Evolutionary conservation across 768 basidiomycete species (phyloP).

Genomic region (Russula abietina): DNA sequence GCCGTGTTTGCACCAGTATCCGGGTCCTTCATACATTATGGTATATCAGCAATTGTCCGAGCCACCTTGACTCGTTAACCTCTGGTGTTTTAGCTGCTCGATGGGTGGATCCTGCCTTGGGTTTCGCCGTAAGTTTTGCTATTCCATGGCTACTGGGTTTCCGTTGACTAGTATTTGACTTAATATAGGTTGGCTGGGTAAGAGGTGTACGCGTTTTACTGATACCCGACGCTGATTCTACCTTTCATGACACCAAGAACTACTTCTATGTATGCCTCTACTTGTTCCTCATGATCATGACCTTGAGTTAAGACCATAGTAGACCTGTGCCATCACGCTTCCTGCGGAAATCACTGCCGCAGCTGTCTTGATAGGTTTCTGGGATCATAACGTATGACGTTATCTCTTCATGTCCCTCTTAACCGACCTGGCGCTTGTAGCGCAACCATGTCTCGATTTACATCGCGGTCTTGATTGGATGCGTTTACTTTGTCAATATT

Average conservation of each 20-base stretch:
- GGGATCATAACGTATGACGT: slow-evolving; percentile 21
- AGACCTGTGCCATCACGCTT: slow-evolving; percentile 23
- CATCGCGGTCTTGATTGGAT: slow-evolving; percentile 16
- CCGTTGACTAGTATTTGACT: background rate
- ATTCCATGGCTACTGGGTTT: background rate
- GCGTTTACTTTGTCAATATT: slow-evolving; percentile 17
- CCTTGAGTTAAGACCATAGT: background rate
- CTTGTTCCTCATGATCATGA: background rate
- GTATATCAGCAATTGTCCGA: slow-evolving; percentile 16
- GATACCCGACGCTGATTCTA: background rate
- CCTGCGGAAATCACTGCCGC: slow-evolving; percentile 24
- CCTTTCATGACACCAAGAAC: slow-evolving; percentile 9
- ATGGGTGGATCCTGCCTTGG: slow-evolving; percentile 32
- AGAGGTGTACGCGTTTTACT: background rate
- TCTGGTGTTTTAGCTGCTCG: slow-evolving; percentile 27
- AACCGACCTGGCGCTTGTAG: background rate
- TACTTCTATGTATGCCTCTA: slow-evolving; percentile 21
- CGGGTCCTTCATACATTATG: slow-evolving; percentile 30
- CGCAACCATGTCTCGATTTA: slow-evolving; percentile 19
- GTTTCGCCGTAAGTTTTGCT: slow-evolving; percentile 29
- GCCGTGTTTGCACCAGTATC: slow-evolving; percentile 30
- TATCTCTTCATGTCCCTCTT: background rate
- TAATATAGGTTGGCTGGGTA: slow-evolving; percentile 25
- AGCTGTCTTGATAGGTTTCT: slow-evolving; percentile 19
- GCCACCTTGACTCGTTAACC: background rate